These are phyloP conservation scores for Amanita polypyramis DNA, from an alignment of 768 basidiomycete species.

Conservation along the genomic window DNA sequence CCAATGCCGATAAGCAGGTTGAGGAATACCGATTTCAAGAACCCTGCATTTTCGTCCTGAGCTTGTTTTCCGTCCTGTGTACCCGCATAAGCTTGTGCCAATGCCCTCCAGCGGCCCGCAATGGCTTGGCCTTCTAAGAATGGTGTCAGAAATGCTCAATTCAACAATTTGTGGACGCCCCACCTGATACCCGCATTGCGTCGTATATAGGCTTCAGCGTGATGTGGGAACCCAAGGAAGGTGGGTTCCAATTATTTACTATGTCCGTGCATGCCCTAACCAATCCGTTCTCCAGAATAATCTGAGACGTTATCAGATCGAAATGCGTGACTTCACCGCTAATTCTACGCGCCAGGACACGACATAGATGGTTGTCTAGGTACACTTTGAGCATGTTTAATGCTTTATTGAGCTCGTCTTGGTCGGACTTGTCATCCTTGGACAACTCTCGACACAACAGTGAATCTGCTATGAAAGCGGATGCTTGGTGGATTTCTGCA, in stretches of 20 bases:
- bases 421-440: slow-evolving; percentile 9
- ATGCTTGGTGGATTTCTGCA: slow-evolving; percentile 35
- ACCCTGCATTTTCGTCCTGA: neutral
- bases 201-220: slow-evolving; percentile 28
- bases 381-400: neutral
- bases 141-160: neutral
- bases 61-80: neutral
- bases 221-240: neutral
- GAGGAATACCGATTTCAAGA: neutral
- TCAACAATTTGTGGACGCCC: slow-evolving; percentile 1
- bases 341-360: neutral
- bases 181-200: slow-evolving; percentile 32
- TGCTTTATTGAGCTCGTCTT: neutral
- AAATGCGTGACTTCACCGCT: slow-evolving; percentile 1
- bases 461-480: slow-evolving; percentile 32
- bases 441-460: neutral
- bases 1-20: neutral
- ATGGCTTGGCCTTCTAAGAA: slow-evolving; percentile 33
- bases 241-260: slow-evolving; percentile 3
- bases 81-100: slow-evolving; percentile 32
- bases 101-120: slow-evolving; percentile 45
- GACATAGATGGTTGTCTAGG: neutral
- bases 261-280: slow-evolving; percentile 14
- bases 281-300: slow-evolving; percentile 35
- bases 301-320: slow-evolving; percentile 30